Base-by-base conservation (phyloP, 768 basidiomycete species). In the Tylopilus sp. region DNA sequence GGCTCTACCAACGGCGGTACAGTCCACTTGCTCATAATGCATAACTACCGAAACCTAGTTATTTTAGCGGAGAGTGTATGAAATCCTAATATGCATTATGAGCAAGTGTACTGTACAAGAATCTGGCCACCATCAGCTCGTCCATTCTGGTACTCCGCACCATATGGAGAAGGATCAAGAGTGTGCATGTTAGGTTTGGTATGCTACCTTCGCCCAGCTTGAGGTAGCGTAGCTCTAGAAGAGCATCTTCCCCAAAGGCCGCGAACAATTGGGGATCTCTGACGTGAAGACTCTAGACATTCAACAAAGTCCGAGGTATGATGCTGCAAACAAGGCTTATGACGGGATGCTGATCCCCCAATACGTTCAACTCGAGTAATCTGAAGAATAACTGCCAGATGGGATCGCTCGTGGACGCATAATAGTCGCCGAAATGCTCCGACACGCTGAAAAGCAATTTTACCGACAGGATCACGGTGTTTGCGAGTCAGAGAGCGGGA, bases 201-300 rank as follows among this genome's bases (percentile, higher is more conserved):
- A 47, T 25, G 11, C 3, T 0, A 21, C 36, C 51, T 0, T 9
- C 1, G 5, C 23, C 36, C 4, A 58, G 12, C 20, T 36, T 30
- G 31, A 58, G 39, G 48, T 45, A 23, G 11, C 30, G 45, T n/a
- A 53, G 11, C 18, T 35, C 45, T 11, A 4, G 43, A 12, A 51
- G 31, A 12, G 30, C 35, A 2, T 28, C 30, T 20, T 20, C 45
- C 57, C 50, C 55, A 18, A 58, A 45, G 6, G 15, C 23, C 8
- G 15, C 9, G 1, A 25, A 26, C 3, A 11, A n/a, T 18, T 25
- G 41, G 17, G 41, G 41, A 23, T n/a, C 6, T 10, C 22, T 1
- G 22, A 44, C 6, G 7, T 36, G 40, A 13, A 50, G n/a, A 22
- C 22, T 48, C 15, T 48, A 35, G 8, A 55, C 3, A 10, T 51